These are phyloP conservation scores for Hordeum pubiflorum DNA, from an alignment of 202 grass and related monocot genomes.

Conservation along the genomic window DNA sequence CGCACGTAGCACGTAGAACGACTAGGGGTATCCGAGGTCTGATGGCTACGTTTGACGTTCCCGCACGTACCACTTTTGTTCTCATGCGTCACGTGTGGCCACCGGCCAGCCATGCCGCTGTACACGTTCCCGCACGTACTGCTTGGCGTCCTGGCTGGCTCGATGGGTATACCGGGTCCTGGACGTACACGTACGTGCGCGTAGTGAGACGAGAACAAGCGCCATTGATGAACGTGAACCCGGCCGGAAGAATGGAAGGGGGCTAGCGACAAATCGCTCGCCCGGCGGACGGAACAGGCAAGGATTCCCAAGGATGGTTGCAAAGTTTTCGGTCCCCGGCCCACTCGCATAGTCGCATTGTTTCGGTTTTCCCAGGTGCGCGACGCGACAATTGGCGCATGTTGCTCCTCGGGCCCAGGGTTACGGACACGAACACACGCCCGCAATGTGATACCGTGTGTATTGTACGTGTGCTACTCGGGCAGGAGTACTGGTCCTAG, in stretches of 20 bases:
- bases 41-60: background rate
- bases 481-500: background rate
- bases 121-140: background rate
- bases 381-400: background rate
- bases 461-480: background rate
- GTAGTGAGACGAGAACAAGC: background rate
- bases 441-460: background rate
- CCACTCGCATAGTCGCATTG: background rate
- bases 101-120: background rate
- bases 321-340: background rate
- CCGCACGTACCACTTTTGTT: background rate
- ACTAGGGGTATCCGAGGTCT: background rate
- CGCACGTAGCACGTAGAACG: too few relatives aligned
- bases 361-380: background rate
- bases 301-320: background rate
- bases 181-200: background rate
- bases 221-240: slow-evolving; percentile 23
- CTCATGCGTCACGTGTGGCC: background rate
- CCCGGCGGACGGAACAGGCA: background rate
- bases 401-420: background rate
- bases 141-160: background rate
- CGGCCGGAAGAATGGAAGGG: slow-evolving; percentile 23
- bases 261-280: background rate
- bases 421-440: background rate
- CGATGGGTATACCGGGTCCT: background rate